These are phyloP conservation scores for Heterococcus sp. DNA, from an alignment of 108 stramenopile species.

Conservation along the genomic window DNA sequence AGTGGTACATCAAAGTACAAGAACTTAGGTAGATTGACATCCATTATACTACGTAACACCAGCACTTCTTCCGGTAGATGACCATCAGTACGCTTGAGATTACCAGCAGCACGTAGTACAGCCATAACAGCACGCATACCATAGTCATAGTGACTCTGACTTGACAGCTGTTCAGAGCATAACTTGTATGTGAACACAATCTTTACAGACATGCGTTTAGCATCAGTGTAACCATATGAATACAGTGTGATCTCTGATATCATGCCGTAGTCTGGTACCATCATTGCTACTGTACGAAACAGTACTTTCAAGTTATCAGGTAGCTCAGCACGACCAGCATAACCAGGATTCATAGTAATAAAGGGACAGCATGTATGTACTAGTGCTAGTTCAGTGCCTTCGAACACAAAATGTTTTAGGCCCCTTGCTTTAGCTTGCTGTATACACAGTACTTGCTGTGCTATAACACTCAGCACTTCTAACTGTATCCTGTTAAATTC, in stretches of 20 bases:
- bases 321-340: slow-evolving; percentile 56
- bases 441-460: slow-evolving; percentile 68
- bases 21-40: slow-evolving; percentile 68
- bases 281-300: slow-evolving; percentile 72
- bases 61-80: slow-evolving; percentile 63
- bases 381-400: slow-evolving; percentile 57
- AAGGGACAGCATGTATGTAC: slow-evolving; percentile 58
- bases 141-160: slow-evolving; percentile 70
- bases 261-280: slow-evolving; percentile 74
- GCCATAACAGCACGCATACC: slow-evolving; percentile 65
- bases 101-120: slow-evolving; percentile 56
- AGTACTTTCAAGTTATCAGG: slow-evolving; percentile 50
- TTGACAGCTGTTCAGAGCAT: slow-evolving; percentile 64
- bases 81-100: slow-evolving; percentile 57
- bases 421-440: slow-evolving; percentile 54
- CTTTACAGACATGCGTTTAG: no score
- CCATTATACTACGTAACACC: slow-evolving; percentile 60
- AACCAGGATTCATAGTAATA: slow-evolving; percentile 74
- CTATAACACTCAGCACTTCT: slow-evolving; percentile 69
- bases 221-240: slow-evolving; percentile 58
- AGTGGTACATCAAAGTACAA: slow-evolving; percentile 62
- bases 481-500: slow-evolving; percentile 75
- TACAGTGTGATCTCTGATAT: slow-evolving; percentile 71
- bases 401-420: slow-evolving; percentile 48
- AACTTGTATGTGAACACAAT: slow-evolving; percentile 67